Evolutionary conservation across 1,139 yeast genomes (phyloP).

Genomic region (Nakaseomyces glabratus): DNA sequence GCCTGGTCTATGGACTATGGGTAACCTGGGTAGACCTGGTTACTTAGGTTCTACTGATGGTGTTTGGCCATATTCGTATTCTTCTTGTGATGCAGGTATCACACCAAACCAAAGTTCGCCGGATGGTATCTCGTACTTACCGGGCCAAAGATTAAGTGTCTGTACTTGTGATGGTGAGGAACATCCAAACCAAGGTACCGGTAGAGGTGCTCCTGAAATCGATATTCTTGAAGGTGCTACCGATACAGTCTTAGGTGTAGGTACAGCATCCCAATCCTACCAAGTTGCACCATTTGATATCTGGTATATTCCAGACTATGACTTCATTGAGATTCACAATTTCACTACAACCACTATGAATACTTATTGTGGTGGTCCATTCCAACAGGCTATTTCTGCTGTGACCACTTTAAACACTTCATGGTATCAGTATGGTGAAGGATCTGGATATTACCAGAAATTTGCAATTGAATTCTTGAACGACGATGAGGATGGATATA

Average conservation of each 20-base stretch:
- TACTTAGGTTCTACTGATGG: constrained; percentile 71
- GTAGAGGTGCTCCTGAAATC: constrained; percentile 84
- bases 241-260: constrained; percentile 40
- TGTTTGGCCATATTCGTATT: constrained; percentile 79
- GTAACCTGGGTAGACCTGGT: constrained; percentile 78
- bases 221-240: constrained; percentile 73
- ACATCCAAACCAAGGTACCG: constrained; percentile 69
- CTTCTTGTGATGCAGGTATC: constrained; percentile 74
- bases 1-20: constrained; percentile 89
- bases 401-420: constrained; percentile 56
- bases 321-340: constrained; percentile 57
- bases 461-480: constrained; percentile 71
- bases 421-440: constrained; percentile 62
- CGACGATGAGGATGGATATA: constrained; percentile 56
- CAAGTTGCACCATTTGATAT: constrained; percentile 80
- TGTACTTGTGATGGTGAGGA: constrained; percentile 70
- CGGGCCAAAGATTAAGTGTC: constrained; percentile 60
- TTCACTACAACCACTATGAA: constrained; percentile 56
- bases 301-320: constrained; percentile 78
- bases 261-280: constrained; percentile 69
- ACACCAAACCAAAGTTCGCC: constrained; percentile 75
- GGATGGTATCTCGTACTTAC: constrained; percentile 69
- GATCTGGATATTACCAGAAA: constrained; percentile 45
- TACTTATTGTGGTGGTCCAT: constrained; percentile 72
- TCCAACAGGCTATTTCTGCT: constrained; percentile 75